Base-by-base conservation (phyloP, 108 stramenopile genomes). In the Discostella stelligeroides region DNA sequence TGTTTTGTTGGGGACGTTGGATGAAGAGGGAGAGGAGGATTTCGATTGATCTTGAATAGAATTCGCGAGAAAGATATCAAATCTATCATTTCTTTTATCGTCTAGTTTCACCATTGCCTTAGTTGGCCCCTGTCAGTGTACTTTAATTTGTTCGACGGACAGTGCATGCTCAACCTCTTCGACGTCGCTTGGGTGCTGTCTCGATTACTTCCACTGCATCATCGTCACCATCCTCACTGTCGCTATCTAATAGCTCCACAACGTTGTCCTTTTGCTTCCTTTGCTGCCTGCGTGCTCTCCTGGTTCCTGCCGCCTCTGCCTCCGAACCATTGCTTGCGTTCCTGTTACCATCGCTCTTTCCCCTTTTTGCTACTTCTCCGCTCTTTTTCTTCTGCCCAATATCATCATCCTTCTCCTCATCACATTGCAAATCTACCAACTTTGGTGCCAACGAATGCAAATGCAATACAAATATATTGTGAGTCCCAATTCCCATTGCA, bases 401-500 rank as follows among this genome's bases (percentile, higher is more conserved):
- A n/a, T n/a, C n/a, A n/a, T n/a, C n/a, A n/a, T n/a, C n/a, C n/a
- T 7, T 38, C 37, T 10, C 7, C 13, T 12, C 56, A 42, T 42
- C 68, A 11, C 25, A 37, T 3, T 46, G 1, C 55, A 60, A 41
- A 61, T 62, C 62, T 41, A 57, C 27, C 29, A 28, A 27, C 43
- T 43, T 54, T 4, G 70, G 50, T 28, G 42, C 30, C 27, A 30
- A 49, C 47, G 75, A 66, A 61, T 78, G 81, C 66, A 82, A 49
- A 56, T 83, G 82, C 4, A 83, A 12, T 6, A 59, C 29, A 37
- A 66, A 75, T 21, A 79, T 59, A 45, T 60, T 51, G 68, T 76
- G 75, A 4, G 40, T 80, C 12, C 85, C 88, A 56, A 87, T 58
- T 0, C 88, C 88, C 40, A 92, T 64, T 18, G 72, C 76, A 12